Conservation (phyloP, 768 basidiomycete genomes). For the Termitomyces heimii region DNA sequence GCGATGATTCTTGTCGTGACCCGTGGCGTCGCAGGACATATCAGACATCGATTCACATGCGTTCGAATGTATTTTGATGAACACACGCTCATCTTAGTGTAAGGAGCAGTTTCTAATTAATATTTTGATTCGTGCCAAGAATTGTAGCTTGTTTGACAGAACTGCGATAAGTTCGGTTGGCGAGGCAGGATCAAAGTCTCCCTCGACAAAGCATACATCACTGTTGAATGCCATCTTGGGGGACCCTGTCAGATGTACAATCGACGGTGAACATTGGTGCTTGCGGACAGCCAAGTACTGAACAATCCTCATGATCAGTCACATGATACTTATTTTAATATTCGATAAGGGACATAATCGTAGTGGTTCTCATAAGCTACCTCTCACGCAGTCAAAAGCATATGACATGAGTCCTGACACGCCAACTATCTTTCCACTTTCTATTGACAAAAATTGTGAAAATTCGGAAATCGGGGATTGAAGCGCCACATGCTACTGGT, state of each 20-base stretch:
- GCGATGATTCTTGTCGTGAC: slow-evolving; percentile 4
- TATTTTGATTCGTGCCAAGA: slow-evolving; percentile 5
- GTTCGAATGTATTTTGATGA: neutral
- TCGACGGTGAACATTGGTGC: neutral
- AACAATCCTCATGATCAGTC: neutral
- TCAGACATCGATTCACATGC: neutral
- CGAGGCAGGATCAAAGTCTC: slow-evolving; percentile 3
- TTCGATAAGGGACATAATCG: neutral
- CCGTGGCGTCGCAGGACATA: slow-evolving; percentile 1
- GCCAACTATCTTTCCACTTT: neutral
- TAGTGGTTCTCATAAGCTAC: no score
- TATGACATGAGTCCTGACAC: neutral
- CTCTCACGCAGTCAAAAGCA: neutral
- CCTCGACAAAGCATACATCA: slow-evolving; percentile 2
- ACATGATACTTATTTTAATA: neutral
- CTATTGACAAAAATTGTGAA: neutral
- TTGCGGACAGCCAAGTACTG: no score
- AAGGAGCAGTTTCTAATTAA: slow-evolving; percentile 4
- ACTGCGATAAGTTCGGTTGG: slow-evolving; percentile 1
- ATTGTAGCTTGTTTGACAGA: slow-evolving; percentile 2
- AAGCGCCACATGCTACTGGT: neutral
- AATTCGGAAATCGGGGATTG: neutral
- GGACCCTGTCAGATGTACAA: neutral
- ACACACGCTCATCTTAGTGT: slow-evolving; percentile 4
- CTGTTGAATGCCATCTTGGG: neutral